Base-by-base conservation (phyloP, 306 rosid genomes). In the Quercus robur region DNA sequence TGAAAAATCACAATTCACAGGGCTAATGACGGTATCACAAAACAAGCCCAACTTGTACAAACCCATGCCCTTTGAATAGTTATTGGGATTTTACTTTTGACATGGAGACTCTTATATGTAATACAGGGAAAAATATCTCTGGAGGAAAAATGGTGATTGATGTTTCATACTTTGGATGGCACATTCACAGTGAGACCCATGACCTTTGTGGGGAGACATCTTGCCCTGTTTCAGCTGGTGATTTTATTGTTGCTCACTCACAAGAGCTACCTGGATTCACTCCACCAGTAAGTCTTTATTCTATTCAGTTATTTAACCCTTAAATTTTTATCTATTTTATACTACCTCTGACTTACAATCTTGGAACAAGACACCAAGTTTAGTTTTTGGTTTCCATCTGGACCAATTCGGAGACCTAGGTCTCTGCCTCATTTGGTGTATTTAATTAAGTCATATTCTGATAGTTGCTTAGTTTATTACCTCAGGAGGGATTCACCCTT, bases 191-290 rank as follows among this genome's bases (percentile, higher is more conserved):
- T 56, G 97, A 94, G 88, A 84, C 87, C 71, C 94, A 87, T 66
- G 97, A 94, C 81, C 97, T 94, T 78, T 92, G 97, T 70, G 85
- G 77, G 14, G 94, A 92, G 83, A 89, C 98, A 51, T 82, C 92
- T 81, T 94, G 98, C 85, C 98, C 98, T 56, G 85, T 89, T 81
- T 79, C 94, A 0, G 21, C 63, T 73, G 98, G 98, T 28, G 92
- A 90, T 77, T 94, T 94, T 70, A 83, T 93, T 76, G 85, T 94
- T 82, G 80, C 97, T 73, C 97, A 91, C 86, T 81, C 97, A 2
- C 97, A 87, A 84, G 79, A 81, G 25, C 86, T 93, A 52, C 95
- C 97, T 78, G 91, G 88, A 83, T 91, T 71, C 80, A 88, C 97
- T 75, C 93, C 97, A 64, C 97, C 94, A n/a, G 97, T 94, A 88